Base-by-base conservation (phyloP, 306 rosid genomes). In the Carpinus viminea region DNA sequence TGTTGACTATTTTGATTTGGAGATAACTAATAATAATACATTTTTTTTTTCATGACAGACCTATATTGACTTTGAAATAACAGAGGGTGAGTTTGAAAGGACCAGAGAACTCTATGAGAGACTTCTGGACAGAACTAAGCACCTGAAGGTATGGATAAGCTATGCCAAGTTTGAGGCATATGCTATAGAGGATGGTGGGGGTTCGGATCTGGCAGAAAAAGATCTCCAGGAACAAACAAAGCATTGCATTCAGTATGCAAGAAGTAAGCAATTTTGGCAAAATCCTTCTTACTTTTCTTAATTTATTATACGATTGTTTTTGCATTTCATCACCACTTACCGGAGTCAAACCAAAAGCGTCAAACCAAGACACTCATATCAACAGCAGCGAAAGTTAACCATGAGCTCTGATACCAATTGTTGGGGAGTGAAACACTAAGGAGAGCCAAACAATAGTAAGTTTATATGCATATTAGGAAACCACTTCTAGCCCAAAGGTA, bases 81-180 rank as follows among this genome's bases (percentile, higher is more conserved):
- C 93, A 1, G 98, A 95, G 81, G 83, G 88, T 80, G 98, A 92
- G 80, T 87, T 88, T 77, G 97, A 88, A 55, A 95, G 88, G 85
- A 92, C 98, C 46, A 83, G 97, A 86, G 88, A 83, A 50, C 95
- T 95, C 5, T 95, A 95, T 36, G 90, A 90, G 83, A 86, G 98
- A 72, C 95, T 95, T 73, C 88, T 95, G 46, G 97, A 95, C 74
- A 88, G 98, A 77, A 94, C 97, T 57, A 92, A 94, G 83, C 98
- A 94, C 87, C 72, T 94, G 80, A 92, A 94, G 84, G 97, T 94
- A 13, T 92, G 98, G 98, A 86, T 90, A 36, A 92, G 97, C 77
- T 91, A 80, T 78, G 97, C 97, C 0, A 90, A 92, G 28, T 94
- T 91, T 84, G 98, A 91, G 88, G 91, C 93, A n/a, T 84, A 95